These are phyloP conservation scores for Apiotrichum domesticum DNA, from an alignment of 1,284 basidiomycete species.

Conservation along the genomic window DNA sequence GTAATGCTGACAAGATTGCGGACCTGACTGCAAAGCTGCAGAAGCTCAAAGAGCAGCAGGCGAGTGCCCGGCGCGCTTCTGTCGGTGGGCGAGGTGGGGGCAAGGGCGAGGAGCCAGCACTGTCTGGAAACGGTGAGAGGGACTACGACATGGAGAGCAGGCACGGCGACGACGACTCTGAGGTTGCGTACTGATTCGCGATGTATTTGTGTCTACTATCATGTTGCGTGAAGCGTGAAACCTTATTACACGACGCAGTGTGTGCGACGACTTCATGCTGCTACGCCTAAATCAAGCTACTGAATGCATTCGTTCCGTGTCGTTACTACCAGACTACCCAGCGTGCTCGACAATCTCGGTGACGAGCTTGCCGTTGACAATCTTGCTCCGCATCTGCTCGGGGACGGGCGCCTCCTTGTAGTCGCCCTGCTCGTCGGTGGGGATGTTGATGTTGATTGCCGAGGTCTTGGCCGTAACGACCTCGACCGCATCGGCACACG, in stretches of 20 bases:
- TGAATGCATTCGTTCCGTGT: background rate
- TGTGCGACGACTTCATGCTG: too few relatives aligned
- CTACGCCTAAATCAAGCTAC: too few relatives aligned
- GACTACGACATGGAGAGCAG: conserved; percentile 13
- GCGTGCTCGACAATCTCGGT: conserved; percentile 84
- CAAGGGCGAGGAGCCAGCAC: conserved; percentile 4
- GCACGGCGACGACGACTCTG: conserved; percentile 16
- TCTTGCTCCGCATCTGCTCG: conserved; percentile 87
- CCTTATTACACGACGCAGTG: too few relatives aligned
- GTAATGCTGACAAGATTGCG: conserved; percentile 24
- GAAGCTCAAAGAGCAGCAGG: conserved; percentile 21
- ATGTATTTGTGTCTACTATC: background rate
- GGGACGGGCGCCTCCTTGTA: conserved; percentile 88
- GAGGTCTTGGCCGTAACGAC: conserved; percentile 95
- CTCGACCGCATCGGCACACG: conserved; percentile 64
- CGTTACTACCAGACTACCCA: conserved; percentile 51
- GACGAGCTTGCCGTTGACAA: conserved; percentile 77
- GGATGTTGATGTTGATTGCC: conserved; percentile 85
- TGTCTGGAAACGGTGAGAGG: background rate
- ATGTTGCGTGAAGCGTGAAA: background rate
- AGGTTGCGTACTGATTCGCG: conserved; percentile 14
- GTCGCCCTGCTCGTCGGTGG: conserved; percentile 75
- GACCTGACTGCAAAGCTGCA: conserved; percentile 25
- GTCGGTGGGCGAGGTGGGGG: conserved; percentile 9
- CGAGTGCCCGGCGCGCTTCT: conserved; percentile 3